Conservation (phyloP, 192 early-diverging fungal genomes). For the Endogone sp. region DNA sequence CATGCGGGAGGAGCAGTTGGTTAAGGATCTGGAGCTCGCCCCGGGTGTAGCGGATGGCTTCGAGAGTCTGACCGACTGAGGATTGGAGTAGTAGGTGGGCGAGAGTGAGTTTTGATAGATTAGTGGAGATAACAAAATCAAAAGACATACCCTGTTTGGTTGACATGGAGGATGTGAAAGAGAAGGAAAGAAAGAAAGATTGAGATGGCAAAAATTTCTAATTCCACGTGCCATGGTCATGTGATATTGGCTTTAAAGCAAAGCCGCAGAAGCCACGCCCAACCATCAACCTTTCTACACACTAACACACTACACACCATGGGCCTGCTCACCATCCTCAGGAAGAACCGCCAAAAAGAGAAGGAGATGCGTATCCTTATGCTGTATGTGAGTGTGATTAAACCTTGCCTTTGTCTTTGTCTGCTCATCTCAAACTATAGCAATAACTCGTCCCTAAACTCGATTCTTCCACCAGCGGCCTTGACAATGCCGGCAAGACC, state of each 20-base stretch:
- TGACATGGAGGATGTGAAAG: too few species aligned
- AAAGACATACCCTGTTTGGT: too few species aligned
- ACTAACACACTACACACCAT: conserved; percentile 36
- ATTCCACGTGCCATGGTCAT: too few species aligned
- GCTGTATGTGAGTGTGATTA: conserved; percentile 57
- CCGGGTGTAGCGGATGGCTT: conserved; percentile 51
- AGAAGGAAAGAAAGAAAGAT: too few species aligned
- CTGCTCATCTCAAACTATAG: background rate
- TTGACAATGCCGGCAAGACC: conserved; percentile 99
- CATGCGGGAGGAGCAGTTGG: conserved; percentile 89
- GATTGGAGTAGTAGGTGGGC: too few species aligned
- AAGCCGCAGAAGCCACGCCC: too few species aligned
- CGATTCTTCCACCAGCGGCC: conserved; percentile 71
- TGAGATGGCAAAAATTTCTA: too few species aligned
- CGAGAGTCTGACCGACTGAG: conserved; percentile 40
- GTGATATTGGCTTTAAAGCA: too few species aligned
- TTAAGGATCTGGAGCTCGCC: conserved; percentile 74
- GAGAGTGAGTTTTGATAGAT: too few species aligned
- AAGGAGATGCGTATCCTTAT: conserved; percentile 93
- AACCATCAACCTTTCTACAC: too few species aligned
- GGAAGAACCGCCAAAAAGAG: conserved; percentile 88
- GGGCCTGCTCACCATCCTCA: conserved; percentile 94
- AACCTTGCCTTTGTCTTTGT: background rate
- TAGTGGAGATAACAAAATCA: too few species aligned
- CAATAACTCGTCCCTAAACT: too few species aligned